A percentile compares a stretch with the other conserved stretches of the same genome.
These are phyloP conservation scores for Trapa bicornis DNA, from an alignment of 345 rosid genomes.

Conservation along the genomic window DNA sequence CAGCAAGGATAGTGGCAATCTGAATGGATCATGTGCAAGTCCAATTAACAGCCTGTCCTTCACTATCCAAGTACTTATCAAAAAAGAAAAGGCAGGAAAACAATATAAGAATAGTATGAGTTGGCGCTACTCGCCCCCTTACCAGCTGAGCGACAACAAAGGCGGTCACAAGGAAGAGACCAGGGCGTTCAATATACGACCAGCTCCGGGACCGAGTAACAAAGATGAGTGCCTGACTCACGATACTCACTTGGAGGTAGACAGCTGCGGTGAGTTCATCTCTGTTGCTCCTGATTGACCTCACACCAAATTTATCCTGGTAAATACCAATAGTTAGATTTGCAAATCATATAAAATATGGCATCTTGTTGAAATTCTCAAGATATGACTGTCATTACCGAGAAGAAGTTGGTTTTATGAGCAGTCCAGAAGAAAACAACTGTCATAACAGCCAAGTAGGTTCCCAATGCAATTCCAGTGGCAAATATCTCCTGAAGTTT, in stretches of 20 bases:
- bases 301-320: slow-evolving; percentile 69
- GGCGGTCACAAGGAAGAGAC: slow-evolving; percentile 54
- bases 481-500: no score
- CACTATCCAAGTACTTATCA: no score
- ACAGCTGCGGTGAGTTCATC: slow-evolving; percentile 63
- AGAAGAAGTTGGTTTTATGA: slow-evolving; percentile 48
- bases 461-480: no score
- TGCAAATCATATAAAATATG: not conserved
- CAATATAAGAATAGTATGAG: no score
- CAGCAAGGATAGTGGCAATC: slow-evolving; percentile 75
- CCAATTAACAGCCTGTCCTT: not conserved
- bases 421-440: slow-evolving; percentile 74
- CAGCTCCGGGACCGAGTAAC: slow-evolving; percentile 91
- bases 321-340: not conserved
- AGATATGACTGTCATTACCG: slow-evolving; percentile 28
- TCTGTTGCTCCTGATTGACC: slow-evolving; percentile 33
- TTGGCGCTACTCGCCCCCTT: not conserved
- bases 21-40: slow-evolving; percentile 8
- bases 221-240: slow-evolving; percentile 91
- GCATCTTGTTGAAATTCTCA: no score
- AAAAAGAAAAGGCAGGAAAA: no score
- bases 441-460: slow-evolving; percentile 69
- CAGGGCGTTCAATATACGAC: slow-evolving; percentile 86
- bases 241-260: slow-evolving; percentile 88
- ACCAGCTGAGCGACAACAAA: slow-evolving; percentile 71